phyloP scores from a whole-genome alignment of 2,329 filamentous ascomycete species.

The Alternaria hordeiaustralica region DNA sequence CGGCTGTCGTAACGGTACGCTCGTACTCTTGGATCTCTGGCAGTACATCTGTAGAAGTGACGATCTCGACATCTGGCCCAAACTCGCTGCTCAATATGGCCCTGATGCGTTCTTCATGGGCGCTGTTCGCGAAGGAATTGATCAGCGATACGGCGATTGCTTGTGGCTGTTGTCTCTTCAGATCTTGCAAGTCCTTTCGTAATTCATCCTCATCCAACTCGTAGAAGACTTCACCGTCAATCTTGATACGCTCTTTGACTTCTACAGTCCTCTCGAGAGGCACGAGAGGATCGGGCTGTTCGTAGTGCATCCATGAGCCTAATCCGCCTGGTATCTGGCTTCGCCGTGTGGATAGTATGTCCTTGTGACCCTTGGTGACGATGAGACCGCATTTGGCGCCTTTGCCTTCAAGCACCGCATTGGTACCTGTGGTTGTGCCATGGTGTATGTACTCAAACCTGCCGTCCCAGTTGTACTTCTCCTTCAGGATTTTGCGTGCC shows the following conservation, averaged over 20 bases:
- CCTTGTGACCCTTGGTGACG: constrained; percentile 58
- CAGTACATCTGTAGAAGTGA: constrained; percentile 56
- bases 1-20: constrained; percentile 56
- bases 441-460: constrained; percentile 59
- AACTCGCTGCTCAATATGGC: constrained; percentile 53
- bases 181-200: constrained; percentile 45
- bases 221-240: constrained; percentile 51
- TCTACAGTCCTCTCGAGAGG: constrained; percentile 58
- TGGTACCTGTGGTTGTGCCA: constrained; percentile 58
- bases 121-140: constrained; percentile 56
- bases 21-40: constrained; percentile 59
- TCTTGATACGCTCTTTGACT: constrained; percentile 54
- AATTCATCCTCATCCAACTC: constrained; percentile 51
- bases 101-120: constrained; percentile 52
- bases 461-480: constrained; percentile 52
- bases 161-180: constrained; percentile 52
- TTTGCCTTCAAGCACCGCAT: constrained; percentile 59
- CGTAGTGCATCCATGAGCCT: constrained; percentile 58
- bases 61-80: constrained; percentile 52
- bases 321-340: constrained; percentile 61
- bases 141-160: constrained; percentile 57
- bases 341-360: constrained; percentile 55
- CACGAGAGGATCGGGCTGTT: constrained; percentile 57
- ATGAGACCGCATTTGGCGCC: constrained; percentile 57
- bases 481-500: constrained; percentile 49